phyloP scores from a whole-genome alignment of 2,329 filamentous ascomycete species.

The Akanthomyces dipterigenus region DNA sequence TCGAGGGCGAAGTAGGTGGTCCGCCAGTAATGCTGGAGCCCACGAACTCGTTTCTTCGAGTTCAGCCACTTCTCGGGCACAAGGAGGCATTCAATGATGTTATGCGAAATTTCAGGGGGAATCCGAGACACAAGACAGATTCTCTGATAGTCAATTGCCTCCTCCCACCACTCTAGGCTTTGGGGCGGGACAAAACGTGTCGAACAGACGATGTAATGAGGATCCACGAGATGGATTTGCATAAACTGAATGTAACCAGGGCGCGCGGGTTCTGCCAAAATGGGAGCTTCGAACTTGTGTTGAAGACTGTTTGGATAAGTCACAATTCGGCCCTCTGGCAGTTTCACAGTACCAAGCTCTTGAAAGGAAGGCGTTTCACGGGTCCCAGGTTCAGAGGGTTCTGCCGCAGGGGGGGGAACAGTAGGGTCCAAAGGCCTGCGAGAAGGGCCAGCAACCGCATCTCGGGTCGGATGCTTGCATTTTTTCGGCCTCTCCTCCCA shows the following conservation, averaged over 20 bases:
- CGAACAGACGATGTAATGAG: neutral
- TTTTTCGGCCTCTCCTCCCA: neutral
- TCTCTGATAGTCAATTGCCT: neutral
- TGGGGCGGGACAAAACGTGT: constrained; percentile 1
- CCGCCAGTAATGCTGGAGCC: neutral
- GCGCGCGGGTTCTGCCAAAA: neutral
- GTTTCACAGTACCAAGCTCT: neutral
- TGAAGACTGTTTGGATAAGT: constrained; percentile 1
- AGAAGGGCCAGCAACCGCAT: neutral
- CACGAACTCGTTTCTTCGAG: neutral
- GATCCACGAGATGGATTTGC: constrained; percentile 1
- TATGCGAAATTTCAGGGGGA: neutral
- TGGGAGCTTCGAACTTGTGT: neutral
- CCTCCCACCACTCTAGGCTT: neutral
- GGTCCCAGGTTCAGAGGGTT: no score
- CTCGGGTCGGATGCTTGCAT: neutral
- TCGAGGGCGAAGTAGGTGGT: no score
- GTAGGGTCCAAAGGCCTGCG: neutral
- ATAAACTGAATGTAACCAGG: neutral
- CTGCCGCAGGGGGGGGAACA: neutral
- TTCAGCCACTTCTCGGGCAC: neutral
- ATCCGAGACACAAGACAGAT: neutral
- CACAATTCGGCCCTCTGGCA: neutral
- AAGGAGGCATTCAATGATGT: neutral
- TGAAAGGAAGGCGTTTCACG: neutral